phyloP scores from a whole-genome alignment of 2,329 filamentous ascomycete species.

The Apiospora hydei region DNA sequence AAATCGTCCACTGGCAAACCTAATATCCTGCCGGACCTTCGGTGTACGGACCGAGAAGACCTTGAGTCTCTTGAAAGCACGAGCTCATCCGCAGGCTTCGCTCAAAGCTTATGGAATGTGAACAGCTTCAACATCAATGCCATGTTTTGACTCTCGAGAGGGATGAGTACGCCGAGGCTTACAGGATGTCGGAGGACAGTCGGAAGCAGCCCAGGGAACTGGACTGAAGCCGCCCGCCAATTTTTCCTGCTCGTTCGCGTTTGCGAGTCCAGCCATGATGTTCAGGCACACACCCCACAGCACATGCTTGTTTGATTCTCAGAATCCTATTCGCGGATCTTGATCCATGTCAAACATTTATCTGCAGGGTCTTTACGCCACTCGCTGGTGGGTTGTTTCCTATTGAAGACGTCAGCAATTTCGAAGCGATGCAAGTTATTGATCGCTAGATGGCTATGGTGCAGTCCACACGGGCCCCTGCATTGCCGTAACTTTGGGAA shows the following conservation, averaged over 20 bases:
- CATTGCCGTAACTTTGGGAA: background rate
- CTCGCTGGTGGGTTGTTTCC: background rate
- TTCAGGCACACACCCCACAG: background rate
- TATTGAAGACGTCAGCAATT: background rate
- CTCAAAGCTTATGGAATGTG: conserved; percentile 15
- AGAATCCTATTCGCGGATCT: background rate
- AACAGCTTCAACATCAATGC: conserved; percentile 22
- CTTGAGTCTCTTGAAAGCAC: conserved; percentile 20
- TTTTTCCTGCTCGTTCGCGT: background rate
- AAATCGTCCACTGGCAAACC: background rate
- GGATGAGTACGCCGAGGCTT: conserved; percentile 20
- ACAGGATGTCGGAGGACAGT: background rate
- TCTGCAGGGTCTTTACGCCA: background rate
- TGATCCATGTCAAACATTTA: background rate
- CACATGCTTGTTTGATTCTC: background rate
- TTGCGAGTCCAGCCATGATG: background rate
- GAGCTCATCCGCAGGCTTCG: conserved; percentile 18
- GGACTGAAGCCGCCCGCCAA: background rate
- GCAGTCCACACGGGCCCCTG: background rate
- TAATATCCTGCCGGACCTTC: conserved; percentile 4
- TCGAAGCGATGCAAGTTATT: background rate
- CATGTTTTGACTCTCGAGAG: conserved; percentile 21
- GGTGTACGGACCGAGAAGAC: conserved; percentile 6
- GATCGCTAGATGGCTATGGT: background rate
- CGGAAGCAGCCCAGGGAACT: background rate